Base-by-base conservation (phyloP, 2,329 filamentous ascomycete genomes). In the Fusarium clavum region DNA sequence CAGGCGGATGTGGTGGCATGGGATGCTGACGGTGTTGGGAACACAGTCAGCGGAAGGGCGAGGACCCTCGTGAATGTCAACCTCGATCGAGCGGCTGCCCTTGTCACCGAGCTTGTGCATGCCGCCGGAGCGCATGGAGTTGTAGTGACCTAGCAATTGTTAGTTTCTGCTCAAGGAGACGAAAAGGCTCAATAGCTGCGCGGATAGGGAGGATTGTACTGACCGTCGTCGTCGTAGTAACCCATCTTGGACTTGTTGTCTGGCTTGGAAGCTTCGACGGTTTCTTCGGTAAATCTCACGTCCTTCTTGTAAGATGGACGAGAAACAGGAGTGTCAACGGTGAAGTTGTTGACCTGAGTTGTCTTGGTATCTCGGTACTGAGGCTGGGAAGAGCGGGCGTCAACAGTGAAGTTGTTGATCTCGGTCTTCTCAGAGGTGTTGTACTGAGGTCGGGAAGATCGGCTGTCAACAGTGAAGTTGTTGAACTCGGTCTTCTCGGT, bases 1-100 rank as follows among this genome's bases (percentile, higher is more conserved):
- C 78, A 98, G 93, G 86, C 96, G 96, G 86, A 99, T 95, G 89
- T 98, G 97, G 90, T 99, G 94, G 92, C 94, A 97, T 74, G 97
- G 96, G 83, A 99, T 98, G 81, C 94, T 95, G 82, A 98, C 94
- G 77, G 94, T 97, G 88, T 96, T 94, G 81, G 91, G 87, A 64
- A 85, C 75, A 72, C 79, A 79, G 51, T 49, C 61, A 32, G 30
- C 46, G 11, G 41, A 24, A 27, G 61, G 30, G 16, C 61, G 40
- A n/a, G 61, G 45, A 38, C 30, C 52, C 47, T 77, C 74, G 41
- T 73, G 74, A 59, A 78, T 76, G 79, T 87, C 84, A 71, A 82
- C 77, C 75, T 88, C 84, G 71, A 83, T 79, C 73, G 86, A 78
- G 64, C 81, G 78, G 64, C 87, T 79, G 70, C 84, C 38, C 49